Conservation (phyloP, 2,329 filamentous ascomycete species). For the Penicillium decumbens region DNA sequence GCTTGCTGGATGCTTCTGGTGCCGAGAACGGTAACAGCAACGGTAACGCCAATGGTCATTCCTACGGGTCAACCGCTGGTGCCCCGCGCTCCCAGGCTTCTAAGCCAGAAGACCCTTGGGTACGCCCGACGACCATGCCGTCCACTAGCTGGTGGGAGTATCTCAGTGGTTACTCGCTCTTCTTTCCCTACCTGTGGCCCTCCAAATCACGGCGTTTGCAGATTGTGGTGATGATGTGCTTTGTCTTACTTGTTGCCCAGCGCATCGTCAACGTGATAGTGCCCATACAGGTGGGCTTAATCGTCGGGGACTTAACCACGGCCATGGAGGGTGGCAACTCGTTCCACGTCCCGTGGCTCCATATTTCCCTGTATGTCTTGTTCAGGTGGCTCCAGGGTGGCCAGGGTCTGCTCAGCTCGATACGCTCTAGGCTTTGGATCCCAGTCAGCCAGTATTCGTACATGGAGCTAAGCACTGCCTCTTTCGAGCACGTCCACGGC, state of each 20-base stretch:
- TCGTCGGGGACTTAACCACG: slow-evolving; percentile 68
- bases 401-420: slow-evolving; percentile 78
- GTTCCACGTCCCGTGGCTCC: slow-evolving; percentile 63
- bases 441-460: slow-evolving; percentile 97
- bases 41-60: slow-evolving; percentile 44
- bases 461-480: slow-evolving; percentile 84
- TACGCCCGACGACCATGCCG: slow-evolving; percentile 78
- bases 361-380: slow-evolving; percentile 70
- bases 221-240: slow-evolving; percentile 74
- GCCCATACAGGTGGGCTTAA: slow-evolving; percentile 71
- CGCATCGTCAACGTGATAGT: slow-evolving; percentile 82
- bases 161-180: slow-evolving; percentile 81
- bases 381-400: slow-evolving; percentile 81
- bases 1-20: slow-evolving; percentile 39
- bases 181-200: slow-evolving; percentile 97
- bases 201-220: slow-evolving; percentile 72
- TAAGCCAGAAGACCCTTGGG: slow-evolving; percentile 66
- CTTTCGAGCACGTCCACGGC: slow-evolving; percentile 94
- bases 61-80: slow-evolving; percentile 49
- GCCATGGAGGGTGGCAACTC: slow-evolving; percentile 52
- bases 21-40: slow-evolving; percentile 45
- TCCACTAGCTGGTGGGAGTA: slow-evolving; percentile 96
- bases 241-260: slow-evolving; percentile 72
- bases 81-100: slow-evolving; percentile 40
- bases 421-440: slow-evolving; percentile 85